These are phyloP conservation scores for Citrullus colocynthis DNA, from an alignment of 306 rosid genomes.

Conservation along the genomic window DNA sequence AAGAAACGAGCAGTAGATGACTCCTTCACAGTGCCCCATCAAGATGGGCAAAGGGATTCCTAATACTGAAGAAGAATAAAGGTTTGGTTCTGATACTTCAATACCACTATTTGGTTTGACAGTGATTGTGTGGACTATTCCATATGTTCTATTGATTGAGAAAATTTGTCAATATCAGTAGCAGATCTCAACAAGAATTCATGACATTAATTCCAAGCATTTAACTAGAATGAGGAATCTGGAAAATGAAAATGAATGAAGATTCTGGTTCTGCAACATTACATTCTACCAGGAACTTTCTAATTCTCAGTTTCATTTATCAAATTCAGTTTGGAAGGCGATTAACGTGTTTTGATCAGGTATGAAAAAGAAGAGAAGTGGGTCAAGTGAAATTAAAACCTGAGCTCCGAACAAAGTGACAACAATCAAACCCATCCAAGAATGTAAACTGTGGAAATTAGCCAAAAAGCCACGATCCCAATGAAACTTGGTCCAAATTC, in stretches of 20 bases:
- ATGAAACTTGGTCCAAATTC: constrained; percentile 82
- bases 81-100: neutral
- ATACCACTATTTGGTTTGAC: neutral
- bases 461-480: constrained; percentile 52
- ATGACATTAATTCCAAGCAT: neutral
- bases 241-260: neutral
- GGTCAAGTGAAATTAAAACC: constrained; percentile 26
- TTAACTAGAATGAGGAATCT: neutral
- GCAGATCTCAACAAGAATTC: neutral
- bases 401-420: constrained; percentile 62
- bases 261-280: neutral
- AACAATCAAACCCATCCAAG: constrained; percentile 90
- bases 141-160: neutral
- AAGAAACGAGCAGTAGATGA: neutral
- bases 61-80: neutral
- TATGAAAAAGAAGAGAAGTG: neutral
- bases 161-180: neutral
- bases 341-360: neutral
- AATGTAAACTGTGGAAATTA: constrained; percentile 78
- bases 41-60: neutral
- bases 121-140: neutral
- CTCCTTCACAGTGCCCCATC: neutral
- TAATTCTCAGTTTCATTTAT: neutral
- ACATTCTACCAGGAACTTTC: neutral
- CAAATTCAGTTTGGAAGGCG: neutral